Evolutionary conservation across 148 eudicot species (phyloP).

Genomic region (Selenicereus undatus): DNA sequence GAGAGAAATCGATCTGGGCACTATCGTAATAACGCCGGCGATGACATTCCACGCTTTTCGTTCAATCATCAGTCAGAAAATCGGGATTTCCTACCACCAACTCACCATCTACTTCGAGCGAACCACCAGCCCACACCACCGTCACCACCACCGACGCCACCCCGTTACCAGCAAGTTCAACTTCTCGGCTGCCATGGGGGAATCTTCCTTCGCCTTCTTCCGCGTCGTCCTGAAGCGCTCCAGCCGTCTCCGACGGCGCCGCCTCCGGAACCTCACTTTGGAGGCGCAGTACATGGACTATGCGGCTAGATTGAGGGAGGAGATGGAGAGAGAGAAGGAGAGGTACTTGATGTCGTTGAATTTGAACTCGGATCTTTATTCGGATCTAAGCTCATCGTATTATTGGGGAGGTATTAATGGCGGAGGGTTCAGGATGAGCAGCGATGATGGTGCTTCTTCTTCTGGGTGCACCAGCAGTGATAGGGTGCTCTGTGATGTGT

Average conservation of each 20-base stretch:
- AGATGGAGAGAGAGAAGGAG: conserved; percentile 34
- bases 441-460: background rate
- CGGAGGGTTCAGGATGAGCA: background rate
- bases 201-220: conserved; percentile 26
- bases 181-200: conserved; percentile 33
- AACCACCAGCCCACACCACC: background rate
- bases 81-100: conserved; percentile 69
- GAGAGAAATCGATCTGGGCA: conserved; percentile 46
- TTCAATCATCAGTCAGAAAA: conserved; percentile 35
- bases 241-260: conserved; percentile 38
- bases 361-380: conserved; percentile 35
- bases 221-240: conserved; percentile 55
- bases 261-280: conserved; percentile 19
- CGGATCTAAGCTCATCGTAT: conserved; percentile 22
- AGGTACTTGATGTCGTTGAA: conserved; percentile 34
- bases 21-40: conserved; percentile 33
- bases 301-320: conserved; percentile 12
- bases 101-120: conserved; percentile 58
- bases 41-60: conserved; percentile 56
- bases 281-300: conserved; percentile 5
- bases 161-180: conserved; percentile 56
- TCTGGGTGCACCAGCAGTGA: background rate
- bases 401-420: conserved; percentile 6
- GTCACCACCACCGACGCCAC: conserved; percentile 23
- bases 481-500: background rate